A percentile compares a stretch with the other conserved stretches of the same genome.
These are phyloP conservation scores for Colletotrichum tanaceti DNA, from an alignment of 2,329 filamentous ascomycete species.

Conservation along the genomic window DNA sequence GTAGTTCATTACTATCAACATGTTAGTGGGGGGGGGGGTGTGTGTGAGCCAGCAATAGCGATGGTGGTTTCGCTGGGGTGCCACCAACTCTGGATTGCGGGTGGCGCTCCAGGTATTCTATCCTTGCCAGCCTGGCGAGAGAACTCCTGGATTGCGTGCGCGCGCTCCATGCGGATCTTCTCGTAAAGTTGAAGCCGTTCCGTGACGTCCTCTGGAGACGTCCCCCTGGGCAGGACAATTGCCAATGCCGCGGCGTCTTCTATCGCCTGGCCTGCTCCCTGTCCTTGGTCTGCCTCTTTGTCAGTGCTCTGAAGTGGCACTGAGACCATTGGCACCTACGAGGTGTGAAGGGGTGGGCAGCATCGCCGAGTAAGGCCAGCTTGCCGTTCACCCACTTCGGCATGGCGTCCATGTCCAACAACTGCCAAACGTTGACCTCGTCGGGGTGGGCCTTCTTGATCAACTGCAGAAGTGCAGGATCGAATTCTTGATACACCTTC, in stretches of 20 bases:
- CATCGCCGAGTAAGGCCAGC: constrained; percentile 72
- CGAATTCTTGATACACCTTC: constrained; percentile 56
- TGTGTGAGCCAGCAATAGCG: no score
- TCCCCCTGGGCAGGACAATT: constrained; percentile 64
- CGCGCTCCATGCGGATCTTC: constrained; percentile 66
- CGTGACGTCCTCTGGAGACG: constrained; percentile 58
- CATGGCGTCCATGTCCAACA: constrained; percentile 71
- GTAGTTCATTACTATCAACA: constrained; percentile 51
- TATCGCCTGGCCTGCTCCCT: constrained; percentile 72
- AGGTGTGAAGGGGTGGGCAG: constrained; percentile 75
- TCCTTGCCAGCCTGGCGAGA: constrained; percentile 66
- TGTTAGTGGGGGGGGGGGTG: not conserved
- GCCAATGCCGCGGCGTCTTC: constrained; percentile 73
- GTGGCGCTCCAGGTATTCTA: constrained; percentile 23
- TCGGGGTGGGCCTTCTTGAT: constrained; percentile 57
- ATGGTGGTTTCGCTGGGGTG: not conserved
- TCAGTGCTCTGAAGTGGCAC: not conserved
- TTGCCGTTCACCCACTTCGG: constrained; percentile 65
- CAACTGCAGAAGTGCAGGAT: constrained; percentile 53
- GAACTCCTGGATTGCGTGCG: constrained; percentile 67
- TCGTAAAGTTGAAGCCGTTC: constrained; percentile 70
- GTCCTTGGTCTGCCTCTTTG: constrained; percentile 58
- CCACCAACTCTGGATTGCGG: constrained; percentile 24
- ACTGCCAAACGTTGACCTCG: constrained; percentile 66
- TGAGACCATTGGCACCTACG: constrained; percentile 51